Base-by-base conservation (phyloP, 73 alveolate species). In the Durusdinium trenchii region DNA sequence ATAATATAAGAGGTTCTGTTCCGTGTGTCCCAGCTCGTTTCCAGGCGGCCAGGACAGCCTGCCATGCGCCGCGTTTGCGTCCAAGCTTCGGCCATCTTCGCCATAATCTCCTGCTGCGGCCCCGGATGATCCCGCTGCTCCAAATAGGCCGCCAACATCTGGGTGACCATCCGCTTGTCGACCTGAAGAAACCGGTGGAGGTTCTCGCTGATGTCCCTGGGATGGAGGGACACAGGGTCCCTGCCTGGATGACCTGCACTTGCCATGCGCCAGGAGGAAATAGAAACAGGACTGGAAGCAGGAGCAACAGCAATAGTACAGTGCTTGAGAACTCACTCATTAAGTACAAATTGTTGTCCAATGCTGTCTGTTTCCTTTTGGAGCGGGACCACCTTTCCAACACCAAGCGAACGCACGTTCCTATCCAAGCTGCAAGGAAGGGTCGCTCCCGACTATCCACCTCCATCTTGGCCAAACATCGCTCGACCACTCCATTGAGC, bases 141-240 rank as follows among this genome's bases (percentile, higher is more conserved):
- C 98, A 91, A 35, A 38, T 91, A 91, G 18, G 98, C 98, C 38
- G 98, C 98, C 61, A 91, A 89, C 98, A 91, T 91, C 45, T 91
- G 98, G 38, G 98, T 91, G 57, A 91, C 98, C 98, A 91, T 91
- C 61, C 98, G 98, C 98, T 91, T 91, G 89, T 91, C 98, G 75
- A 91, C 98, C 94, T 78, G 64, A 43, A 3, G 54, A 0, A n/a
- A n/a, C 48, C 12, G 69, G 69, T 16, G 84, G 51, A n/a, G n/a
- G n/a, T n/a, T n/a, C n/a, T n/a, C n/a, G n/a, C n/a, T n/a, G n/a
- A 36, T 36, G 52, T 20, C n/a, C 73, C 73, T 23, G 73, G 73
- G 73, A 60, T 60, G 73, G 1, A 2, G 73, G 73, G 73, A 60
- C 30, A 2, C 73, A 60, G 1, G 23, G 32, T 57, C 32, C 23